Percentiles rank a stretch among this genome's conserved stretches.
Conservation (phyloP, 148 eudicot species). For the Beta vulgaris region DNA sequence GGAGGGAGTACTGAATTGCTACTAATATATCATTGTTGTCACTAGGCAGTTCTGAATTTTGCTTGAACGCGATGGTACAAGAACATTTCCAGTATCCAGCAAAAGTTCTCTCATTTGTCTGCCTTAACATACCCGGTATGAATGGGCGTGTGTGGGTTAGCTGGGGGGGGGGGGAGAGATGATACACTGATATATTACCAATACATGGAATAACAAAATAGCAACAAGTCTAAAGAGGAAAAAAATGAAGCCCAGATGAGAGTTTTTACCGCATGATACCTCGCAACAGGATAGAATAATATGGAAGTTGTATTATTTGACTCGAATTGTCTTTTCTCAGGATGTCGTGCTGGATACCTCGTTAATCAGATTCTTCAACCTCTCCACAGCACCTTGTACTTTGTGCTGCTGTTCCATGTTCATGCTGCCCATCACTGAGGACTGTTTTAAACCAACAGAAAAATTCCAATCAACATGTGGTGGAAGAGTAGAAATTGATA, state of each 20-base stretch:
- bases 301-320: background rate
- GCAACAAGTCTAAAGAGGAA: background rate
- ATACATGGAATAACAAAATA: background rate
- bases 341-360: constrained; percentile 15
- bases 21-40: too few species aligned
- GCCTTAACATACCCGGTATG: background rate
- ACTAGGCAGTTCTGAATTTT: too few species aligned
- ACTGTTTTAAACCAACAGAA: constrained; percentile 39
- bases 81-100: background rate
- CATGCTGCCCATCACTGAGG: constrained; percentile 43
- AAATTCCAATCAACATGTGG: constrained; percentile 14
- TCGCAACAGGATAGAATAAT: background rate
- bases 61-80: too few species aligned
- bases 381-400: constrained; percentile 42
- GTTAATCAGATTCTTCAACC: constrained; percentile 30
- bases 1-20: too few species aligned
- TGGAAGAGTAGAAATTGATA: background rate
- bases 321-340: background rate
- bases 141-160: background rate
- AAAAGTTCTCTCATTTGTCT: background rate
- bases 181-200: background rate
- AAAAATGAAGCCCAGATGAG: background rate
- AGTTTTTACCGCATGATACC: constrained; percentile 6
- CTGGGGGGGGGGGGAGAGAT: background rate
- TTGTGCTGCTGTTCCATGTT: constrained; percentile 55